These are phyloP conservation scores for Leishmania major DNA, from an alignment of 208 protist genomes.

Conservation along the genomic window DNA sequence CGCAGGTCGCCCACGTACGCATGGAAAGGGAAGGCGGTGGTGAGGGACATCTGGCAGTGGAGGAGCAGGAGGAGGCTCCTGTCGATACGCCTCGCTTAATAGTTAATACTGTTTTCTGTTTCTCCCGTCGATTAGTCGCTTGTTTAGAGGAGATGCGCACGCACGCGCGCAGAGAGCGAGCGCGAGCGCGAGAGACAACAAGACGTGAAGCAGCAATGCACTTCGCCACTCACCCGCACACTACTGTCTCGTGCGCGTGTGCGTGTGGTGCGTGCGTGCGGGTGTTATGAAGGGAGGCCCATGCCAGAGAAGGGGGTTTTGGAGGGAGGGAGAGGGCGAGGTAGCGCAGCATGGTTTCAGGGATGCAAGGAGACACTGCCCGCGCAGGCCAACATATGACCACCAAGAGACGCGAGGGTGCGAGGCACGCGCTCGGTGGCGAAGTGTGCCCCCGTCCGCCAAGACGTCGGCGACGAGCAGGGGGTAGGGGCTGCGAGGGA, in stretches of 20 bases:
- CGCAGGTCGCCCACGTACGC: constrained; percentile 85
- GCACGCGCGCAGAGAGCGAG: background rate
- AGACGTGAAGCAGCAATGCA: background rate
- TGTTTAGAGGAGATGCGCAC: background rate
- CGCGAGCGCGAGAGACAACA: background rate
- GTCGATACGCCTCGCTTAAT: background rate
- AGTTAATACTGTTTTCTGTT: background rate
- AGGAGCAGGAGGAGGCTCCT: background rate
- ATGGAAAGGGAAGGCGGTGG: constrained; percentile 84
- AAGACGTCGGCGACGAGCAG: background rate
- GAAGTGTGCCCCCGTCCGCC: background rate
- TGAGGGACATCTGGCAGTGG: constrained; percentile 72
- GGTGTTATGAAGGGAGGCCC: background rate
- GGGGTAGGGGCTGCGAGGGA: background rate
- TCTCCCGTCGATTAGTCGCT: background rate
- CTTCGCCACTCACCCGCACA: background rate
- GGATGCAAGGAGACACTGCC: background rate
- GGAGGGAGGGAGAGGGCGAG: background rate
- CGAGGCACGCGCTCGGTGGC: background rate
- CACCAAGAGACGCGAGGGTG: background rate
- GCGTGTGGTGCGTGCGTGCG: background rate
- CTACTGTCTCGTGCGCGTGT: background rate
- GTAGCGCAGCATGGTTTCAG: background rate
- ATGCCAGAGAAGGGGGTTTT: background rate
- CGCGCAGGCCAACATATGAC: background rate